Conservation (phyloP, 768 basidiomycete species). For the Gyrodon lividus region DNA sequence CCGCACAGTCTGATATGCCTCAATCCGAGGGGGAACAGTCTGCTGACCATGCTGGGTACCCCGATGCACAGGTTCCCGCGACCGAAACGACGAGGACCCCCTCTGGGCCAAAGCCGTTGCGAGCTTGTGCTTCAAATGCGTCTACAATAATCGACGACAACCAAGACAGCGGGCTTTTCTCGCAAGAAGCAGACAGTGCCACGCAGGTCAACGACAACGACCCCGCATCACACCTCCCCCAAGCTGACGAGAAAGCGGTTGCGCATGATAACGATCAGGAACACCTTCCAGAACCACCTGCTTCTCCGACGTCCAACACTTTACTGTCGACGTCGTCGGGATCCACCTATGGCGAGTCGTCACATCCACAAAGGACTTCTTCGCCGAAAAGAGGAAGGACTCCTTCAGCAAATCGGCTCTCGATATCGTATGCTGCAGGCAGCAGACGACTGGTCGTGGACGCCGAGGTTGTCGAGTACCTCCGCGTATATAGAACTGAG, state of each 20-base stretch:
- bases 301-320: conserved; percentile 54
- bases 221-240: conserved; percentile 16
- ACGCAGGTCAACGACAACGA: conserved; percentile 16
- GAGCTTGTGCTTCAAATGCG: conserved; percentile 45
- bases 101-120: conserved; percentile 33
- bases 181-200: conserved; percentile 25
- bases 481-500: conserved; percentile 78
- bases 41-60: conserved; percentile 47
- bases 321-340: conserved; percentile 34
- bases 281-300: conserved; percentile 58
- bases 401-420: conserved; percentile 83
- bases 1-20: conserved; percentile 37
- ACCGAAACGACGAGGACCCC: conserved; percentile 4
- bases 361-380: conserved; percentile 29
- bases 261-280: conserved; percentile 33
- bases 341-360: conserved; percentile 46
- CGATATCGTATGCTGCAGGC: conserved; percentile 92
- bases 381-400: conserved; percentile 39
- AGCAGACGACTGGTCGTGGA: conserved; percentile 85
- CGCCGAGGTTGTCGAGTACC: conserved; percentile 78
- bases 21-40: conserved; percentile 40
- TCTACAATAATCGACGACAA: conserved; percentile 54
- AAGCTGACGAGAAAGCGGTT: conserved; percentile 17
- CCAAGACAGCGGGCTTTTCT: conserved; percentile 30
- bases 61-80: conserved; percentile 42